Conservation (phyloP, 768 basidiomycete species). For the Pleurotus cornucopiae region DNA sequence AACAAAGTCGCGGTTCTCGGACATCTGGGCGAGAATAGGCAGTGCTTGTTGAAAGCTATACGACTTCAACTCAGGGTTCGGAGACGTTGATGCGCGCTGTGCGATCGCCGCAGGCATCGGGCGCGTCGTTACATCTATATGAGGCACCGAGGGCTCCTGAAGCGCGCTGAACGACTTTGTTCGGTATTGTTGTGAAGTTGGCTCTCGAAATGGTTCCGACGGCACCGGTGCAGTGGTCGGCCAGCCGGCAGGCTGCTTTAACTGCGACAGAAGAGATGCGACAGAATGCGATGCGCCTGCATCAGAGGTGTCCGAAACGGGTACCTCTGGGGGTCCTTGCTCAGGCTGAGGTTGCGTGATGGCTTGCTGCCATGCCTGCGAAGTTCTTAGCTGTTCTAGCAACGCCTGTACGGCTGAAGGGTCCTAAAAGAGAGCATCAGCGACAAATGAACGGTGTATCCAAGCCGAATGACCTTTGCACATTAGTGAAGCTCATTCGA, state of each 20-base stretch:
- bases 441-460: constrained; percentile 4
- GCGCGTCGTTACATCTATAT: constrained; percentile 10
- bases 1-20: constrained; percentile 49
- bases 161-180: background rate
- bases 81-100: constrained; percentile 12
- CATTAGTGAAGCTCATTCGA: constrained; percentile 2
- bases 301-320: constrained; percentile 3
- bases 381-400: constrained; percentile 63
- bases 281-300: constrained; percentile 33
- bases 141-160: constrained; percentile 3
- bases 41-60: constrained; percentile 70
- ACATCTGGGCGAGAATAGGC: constrained; percentile 57
- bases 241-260: constrained; percentile 17
- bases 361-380: constrained; percentile 64
- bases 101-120: background rate
- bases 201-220: background rate
- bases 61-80: constrained; percentile 29
- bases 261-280: constrained; percentile 59
- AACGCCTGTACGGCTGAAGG: constrained; percentile 62
- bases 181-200: background rate
- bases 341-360: constrained; percentile 9
- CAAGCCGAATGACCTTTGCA: background rate
- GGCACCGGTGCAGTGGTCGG: background rate
- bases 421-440: constrained; percentile 40
- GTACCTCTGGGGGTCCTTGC: constrained; percentile 7